Percentiles rank a stretch among this genome's conserved stretches.
These are phyloP conservation scores for Cylindrotheca closterium DNA, from an alignment of 108 stramenopile species.

Conservation along the genomic window DNA sequence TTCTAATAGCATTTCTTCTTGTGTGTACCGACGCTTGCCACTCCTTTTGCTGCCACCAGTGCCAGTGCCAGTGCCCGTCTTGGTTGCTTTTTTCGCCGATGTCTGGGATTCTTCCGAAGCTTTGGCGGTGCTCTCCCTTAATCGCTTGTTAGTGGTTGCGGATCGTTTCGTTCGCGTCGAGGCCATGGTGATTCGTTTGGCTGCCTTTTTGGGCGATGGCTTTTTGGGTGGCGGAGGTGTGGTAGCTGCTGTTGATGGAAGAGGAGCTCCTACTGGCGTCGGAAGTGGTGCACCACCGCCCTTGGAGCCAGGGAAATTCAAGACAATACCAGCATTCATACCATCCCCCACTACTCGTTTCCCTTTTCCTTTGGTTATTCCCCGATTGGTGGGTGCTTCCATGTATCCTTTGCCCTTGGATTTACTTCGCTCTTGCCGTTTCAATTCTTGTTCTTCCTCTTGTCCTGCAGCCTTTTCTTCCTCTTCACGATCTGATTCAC, in stretches of 20 bases:
- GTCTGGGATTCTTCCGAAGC: neutral
- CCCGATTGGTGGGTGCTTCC: constrained; percentile 27
- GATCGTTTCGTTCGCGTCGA: neutral
- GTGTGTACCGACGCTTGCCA: constrained; percentile 50
- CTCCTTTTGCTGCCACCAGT: constrained; percentile 13
- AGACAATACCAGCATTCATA: constrained; percentile 75
- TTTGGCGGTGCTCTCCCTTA: neutral
- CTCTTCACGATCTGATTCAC: constrained; percentile 67
- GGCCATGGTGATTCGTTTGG: neutral
- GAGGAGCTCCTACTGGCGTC: neutral
- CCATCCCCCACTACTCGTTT: constrained; percentile 60
- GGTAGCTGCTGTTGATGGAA: constrained; percentile 1
- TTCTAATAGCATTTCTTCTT: constrained; percentile 86
- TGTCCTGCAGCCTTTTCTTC: constrained; percentile 55
- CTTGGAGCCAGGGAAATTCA: constrained; percentile 59
- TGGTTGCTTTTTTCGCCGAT: too few species aligned
- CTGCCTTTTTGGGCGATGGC: neutral
- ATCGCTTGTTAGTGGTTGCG: neutral
- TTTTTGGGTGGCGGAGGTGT: neutral
- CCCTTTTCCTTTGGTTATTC: constrained; percentile 32
- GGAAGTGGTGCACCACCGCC: neutral
- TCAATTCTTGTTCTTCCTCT: constrained; percentile 50
- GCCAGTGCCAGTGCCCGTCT: too few species aligned
- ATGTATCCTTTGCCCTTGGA: constrained; percentile 16
- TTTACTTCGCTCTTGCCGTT: constrained; percentile 42